These are phyloP conservation scores for Aureobasidium sp. DNA, from an alignment of 2,329 filamentous ascomycete genomes.

Conservation along the genomic window DNA sequence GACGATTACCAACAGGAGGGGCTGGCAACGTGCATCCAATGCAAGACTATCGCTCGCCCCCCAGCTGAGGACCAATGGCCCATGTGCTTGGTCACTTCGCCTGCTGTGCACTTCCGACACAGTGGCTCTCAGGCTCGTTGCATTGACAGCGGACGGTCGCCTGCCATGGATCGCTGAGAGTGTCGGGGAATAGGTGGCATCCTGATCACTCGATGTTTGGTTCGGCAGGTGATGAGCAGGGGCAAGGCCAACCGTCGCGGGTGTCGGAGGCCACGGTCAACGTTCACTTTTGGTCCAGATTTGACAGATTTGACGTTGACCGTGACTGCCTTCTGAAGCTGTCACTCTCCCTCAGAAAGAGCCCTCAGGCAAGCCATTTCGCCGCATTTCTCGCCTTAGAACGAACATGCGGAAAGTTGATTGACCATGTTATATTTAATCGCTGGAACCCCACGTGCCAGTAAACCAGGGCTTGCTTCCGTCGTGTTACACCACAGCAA, in stretches of 20 bases:
- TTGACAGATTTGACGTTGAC: slow-evolving; percentile 1
- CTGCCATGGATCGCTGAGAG: neutral
- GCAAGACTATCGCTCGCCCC: slow-evolving; percentile 5
- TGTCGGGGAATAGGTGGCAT: neutral
- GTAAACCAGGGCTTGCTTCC: neutral
- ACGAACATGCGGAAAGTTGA: neutral
- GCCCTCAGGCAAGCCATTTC: neutral
- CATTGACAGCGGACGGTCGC: slow-evolving; percentile 10
- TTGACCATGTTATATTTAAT: slow-evolving; percentile 8
- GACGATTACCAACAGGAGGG: slow-evolving; percentile 6
- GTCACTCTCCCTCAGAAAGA: neutral
- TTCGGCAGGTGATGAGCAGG: slow-evolving; percentile 3
- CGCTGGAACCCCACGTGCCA: slow-evolving; percentile 1
- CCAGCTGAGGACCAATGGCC: neutral
- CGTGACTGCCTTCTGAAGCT: neutral
- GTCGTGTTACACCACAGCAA: slow-evolving; percentile 1
- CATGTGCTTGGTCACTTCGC: neutral
- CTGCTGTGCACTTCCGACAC: neutral
- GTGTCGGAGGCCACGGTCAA: neutral
- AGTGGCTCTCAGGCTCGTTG: neutral
- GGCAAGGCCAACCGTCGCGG: slow-evolving; percentile 7
- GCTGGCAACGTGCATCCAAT: neutral
- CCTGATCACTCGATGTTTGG: neutral
- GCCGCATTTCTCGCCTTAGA: neutral
- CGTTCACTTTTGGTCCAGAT: neutral